Base-by-base conservation (phyloP, 257 asterid genomes). In the Verbascum thapsus region DNA sequence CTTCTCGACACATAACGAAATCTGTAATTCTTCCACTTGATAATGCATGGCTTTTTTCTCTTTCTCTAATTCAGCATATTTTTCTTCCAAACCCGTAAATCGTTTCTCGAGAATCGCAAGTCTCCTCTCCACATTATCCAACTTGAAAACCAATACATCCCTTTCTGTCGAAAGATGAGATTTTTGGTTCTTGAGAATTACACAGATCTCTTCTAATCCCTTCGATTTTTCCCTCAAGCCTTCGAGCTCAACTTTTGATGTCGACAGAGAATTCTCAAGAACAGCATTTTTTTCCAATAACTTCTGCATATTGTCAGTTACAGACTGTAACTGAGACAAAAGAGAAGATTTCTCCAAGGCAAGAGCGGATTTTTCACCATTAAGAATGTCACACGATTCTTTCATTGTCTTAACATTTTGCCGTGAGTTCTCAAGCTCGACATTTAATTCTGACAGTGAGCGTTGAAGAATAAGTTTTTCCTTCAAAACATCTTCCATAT, bases 211-310 rank as follows among this genome's bases (percentile, higher is more conserved):
- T 73, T 82, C 90, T 37, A 94, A 72, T 48, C 95, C 96, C 76
- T 81, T 87, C 7, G 99, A 90, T 65, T 84, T 90, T 75, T 90
- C 96, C 76, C 91, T 85, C 87, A 94, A 67, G 55, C 95, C 95
- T 79, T 87, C 90, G 15, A 94, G 92, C 72, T 94, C 99, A 37
- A 81, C 66, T 71, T 83, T 85, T 32, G 95, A 88, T 12, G 72
- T 76, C 32, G 79, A 82, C 32, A 94, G 81, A 1, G 99, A 83
- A 65, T 76, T 77, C 78, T 90, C 97, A 42, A 87, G 80, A 77
- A 82, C 83, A n/a, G 83, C 95, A 66, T 87, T 94, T 66, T 80
- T 87, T 54, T 81, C 94, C 72, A 90, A 70, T 50, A 90, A 59
- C 65, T 58, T 84, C 70, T 83, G 92, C 96, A 86, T 83, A 57